Base-by-base conservation (phyloP, 495 filamentous ascomycete species). In the Ramalina intermedia region DNA sequence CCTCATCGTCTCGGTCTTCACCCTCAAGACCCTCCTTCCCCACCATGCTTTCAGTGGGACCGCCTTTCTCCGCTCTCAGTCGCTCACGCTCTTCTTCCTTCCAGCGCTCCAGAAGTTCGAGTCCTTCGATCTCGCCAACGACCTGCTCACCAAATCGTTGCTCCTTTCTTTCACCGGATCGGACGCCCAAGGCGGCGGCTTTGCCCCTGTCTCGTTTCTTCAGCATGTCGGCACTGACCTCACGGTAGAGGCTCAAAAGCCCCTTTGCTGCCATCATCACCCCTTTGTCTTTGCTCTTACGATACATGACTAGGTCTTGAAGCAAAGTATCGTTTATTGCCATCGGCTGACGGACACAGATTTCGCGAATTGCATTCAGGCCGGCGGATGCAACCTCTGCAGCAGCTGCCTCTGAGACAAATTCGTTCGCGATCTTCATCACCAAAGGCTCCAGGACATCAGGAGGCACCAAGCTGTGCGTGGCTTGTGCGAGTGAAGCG, bases 191-290 rank as follows among this genome's bases (percentile, higher is more conserved):
- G 14, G 87, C 77, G n/a, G 91, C 93, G 26, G 85, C 82, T 68
- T 94, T 94, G 44, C 93, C 93, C 50, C 93, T 75, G 60, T 94
- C 89, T 53, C 87, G 78, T 67, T 86, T 87, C 68, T 83, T 82
- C 41, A 99, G 71, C 76, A 96, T 81, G 50, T 89, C 82, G 0
- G 93, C 83, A 24, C 81, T 87, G 21, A 94, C 79, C 57, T 96
- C 88, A 47, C 93, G 75, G 65, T 88, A 99, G 2, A 99, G 73
- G 54, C 83, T 82, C 43, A 96, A 75, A 13, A 99, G 68, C 48
- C 88, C 89, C 58, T 88, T 85, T 12, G 88, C 87, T 14, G 90
- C 93, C 90, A 99, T 96, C 73, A 93, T 84, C 12, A 93, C 86
- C 51, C 88, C 88, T 66, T 96, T 96, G 60, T 99, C 93, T 59